These are phyloP conservation scores for Mucor racemosus DNA, from an alignment of 371 early-diverging fungal species.

Conservation along the genomic window DNA sequence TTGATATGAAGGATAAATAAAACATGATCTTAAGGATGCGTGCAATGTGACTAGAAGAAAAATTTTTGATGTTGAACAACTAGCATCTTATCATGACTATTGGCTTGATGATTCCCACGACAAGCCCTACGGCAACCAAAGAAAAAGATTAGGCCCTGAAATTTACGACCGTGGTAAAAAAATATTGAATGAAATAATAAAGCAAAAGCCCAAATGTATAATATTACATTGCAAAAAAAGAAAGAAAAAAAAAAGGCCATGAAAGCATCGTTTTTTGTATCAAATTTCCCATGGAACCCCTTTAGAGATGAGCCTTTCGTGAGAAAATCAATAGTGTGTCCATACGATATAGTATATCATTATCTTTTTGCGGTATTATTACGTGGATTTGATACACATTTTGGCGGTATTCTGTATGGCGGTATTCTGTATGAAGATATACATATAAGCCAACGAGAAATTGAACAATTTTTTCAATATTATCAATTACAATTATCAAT, in stretches of 20 bases:
- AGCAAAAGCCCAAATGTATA: too few relatives aligned
- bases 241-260: too few relatives aligned
- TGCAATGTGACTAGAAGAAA: conserved; percentile 6
- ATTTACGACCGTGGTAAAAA: not conserved
- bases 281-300: not conserved
- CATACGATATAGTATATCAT: conserved; percentile 2
- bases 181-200: not conserved
- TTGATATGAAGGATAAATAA: not conserved
- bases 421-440: conserved; percentile 18
- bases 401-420: conserved; percentile 24
- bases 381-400: conserved; percentile 12
- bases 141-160: too few relatives aligned
- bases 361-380: conserved; percentile 24
- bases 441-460: conserved; percentile 19
- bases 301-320: not conserved
- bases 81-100: not conserved
- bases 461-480: not conserved
- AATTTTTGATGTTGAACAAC: conserved; percentile 10
- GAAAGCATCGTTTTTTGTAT: not conserved
- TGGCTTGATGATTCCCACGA: not conserved
- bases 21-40: not conserved
- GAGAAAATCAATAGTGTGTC: conserved; percentile 6
- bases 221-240: not conserved
- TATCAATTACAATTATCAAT: not conserved
- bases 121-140: too few relatives aligned